phyloP scores from a whole-genome alignment of 2,329 filamentous ascomycete genomes.

The Dothistroma septosporum region DNA sequence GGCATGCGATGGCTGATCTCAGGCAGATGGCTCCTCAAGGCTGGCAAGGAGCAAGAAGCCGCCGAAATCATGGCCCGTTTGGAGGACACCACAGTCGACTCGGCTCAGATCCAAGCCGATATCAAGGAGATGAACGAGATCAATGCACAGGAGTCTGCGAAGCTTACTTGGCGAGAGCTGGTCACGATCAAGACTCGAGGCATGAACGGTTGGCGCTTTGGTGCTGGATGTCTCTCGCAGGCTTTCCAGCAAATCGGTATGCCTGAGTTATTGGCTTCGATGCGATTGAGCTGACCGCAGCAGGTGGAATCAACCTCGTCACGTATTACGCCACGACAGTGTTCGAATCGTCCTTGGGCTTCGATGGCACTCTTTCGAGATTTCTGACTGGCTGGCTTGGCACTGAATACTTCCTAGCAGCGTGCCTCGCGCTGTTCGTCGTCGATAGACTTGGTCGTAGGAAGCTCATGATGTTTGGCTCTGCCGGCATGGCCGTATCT shows the following conservation, averaged over 20 bases:
- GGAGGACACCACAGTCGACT: conserved; percentile 46
- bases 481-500: conserved; percentile 26
- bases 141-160: conserved; percentile 9
- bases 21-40: conserved; percentile 36
- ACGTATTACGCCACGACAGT: conserved; percentile 46
- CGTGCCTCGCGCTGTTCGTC: conserved; percentile 52
- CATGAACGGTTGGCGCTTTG: conserved; percentile 17
- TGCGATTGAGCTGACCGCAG: not conserved
- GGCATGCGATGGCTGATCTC: conserved; percentile 27
- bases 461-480: conserved; percentile 34
- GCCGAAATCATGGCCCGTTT: conserved; percentile 52
- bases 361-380: conserved; percentile 15
- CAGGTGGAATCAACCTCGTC: conserved; percentile 19
- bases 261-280: conserved; percentile 10
- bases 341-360: conserved; percentile 32
- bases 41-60: conserved; percentile 44
- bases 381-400: conserved; percentile 23
- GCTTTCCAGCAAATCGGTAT: conserved; percentile 42
- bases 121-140: conserved; percentile 32
- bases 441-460: conserved; percentile 58
- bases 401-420: conserved; percentile 26
- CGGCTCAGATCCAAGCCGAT: conserved; percentile 55
- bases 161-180: conserved; percentile 13
- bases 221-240: conserved; percentile 42
- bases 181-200: conserved; percentile 12